Evolutionary conservation across 225 moss, liverwort and hornwort genomes (phyloP), one percentile per base, ranked within the genome.

Genomic region (Physcomitrellopsis africana): DNA sequence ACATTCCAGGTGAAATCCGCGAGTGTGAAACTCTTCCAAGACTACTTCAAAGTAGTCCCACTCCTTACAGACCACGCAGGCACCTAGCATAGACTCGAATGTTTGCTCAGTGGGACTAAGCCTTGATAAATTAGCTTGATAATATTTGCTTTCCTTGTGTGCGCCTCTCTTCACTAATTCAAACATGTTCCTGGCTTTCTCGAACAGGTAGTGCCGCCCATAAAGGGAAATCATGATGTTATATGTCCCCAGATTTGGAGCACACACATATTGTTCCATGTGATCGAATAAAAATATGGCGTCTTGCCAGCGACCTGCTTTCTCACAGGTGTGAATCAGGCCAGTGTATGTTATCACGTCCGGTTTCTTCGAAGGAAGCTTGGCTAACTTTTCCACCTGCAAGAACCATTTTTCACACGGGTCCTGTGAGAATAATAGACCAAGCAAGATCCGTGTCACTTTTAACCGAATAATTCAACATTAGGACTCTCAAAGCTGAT

Each of bases 181-280:
- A 68, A 87, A 99, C 24, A 95, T 77, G 27, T 48, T 70, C 72
- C 85, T 87, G 43, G 95, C 97, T 75, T 92, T 90, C 72, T 78
- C 81, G 42, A 92, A 93, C 65, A 93, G 77, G 16, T 77, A 81
- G n/a, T 83, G 85, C 27, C 86, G 77, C n/a, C 93, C 95, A 68
- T 95, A 99, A 17, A 99, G 72, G 67, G 94, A 77, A 70, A 99
- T 93, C 90, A 99, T 95, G 75, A 93, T 72, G 73, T 99, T 95
- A 82, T 79, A 99, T 22, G 97, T 94, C 22, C 91, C 92, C 54
- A 93, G 80, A 69, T 99, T 95, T 47, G 92, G 93, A 45, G 92
- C 86, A 80, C 94, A 95, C 18, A 88, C 70, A 44, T 73, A 73
- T 79, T 85, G 87, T 37, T 37, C 5, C 99, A 99, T 99, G 17